Conservation (phyloP, 2,329 filamentous ascomycete genomes). For the Aureobasidium sp. region DNA sequence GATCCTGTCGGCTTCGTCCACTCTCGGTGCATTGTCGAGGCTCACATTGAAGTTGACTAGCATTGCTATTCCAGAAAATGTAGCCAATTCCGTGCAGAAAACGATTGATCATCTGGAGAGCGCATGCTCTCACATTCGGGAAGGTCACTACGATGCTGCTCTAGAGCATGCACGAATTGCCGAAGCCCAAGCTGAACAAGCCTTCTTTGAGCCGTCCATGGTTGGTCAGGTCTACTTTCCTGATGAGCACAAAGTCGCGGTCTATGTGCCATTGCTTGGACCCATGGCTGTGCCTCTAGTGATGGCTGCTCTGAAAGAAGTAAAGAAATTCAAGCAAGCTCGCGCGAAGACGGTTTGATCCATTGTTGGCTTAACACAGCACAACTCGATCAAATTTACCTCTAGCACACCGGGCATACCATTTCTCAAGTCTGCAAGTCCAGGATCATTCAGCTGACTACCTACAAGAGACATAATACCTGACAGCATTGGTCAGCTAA, state of each 20-base stretch:
- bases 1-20: slow-evolving; percentile 82
- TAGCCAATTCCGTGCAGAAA: slow-evolving; percentile 76
- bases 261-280: slow-evolving; percentile 85
- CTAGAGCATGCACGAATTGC: slow-evolving; percentile 76
- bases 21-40: slow-evolving; percentile 84
- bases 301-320: slow-evolving; percentile 75
- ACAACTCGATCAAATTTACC: no score
- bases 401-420: no score
- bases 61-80: slow-evolving; percentile 82
- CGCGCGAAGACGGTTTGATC: not conserved
- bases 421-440: no score
- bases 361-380: no score
- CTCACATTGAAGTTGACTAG: slow-evolving; percentile 76
- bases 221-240: slow-evolving; percentile 98
- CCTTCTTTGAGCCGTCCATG: slow-evolving; percentile 99
- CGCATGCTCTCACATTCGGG: slow-evolving; percentile 64
- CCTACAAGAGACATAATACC: no score
- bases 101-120: slow-evolving; percentile 71
- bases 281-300: slow-evolving; percentile 85
- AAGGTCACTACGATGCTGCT: slow-evolving; percentile 56
- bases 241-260: slow-evolving; percentile 95
- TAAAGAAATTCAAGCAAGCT: slow-evolving; percentile 38
- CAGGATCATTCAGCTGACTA: no score
- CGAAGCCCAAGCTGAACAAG: slow-evolving; percentile 81
- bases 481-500: no score